These are phyloP conservation scores for Silybum marianum DNA, from an alignment of 129 eudicot genomes.

Conservation along the genomic window DNA sequence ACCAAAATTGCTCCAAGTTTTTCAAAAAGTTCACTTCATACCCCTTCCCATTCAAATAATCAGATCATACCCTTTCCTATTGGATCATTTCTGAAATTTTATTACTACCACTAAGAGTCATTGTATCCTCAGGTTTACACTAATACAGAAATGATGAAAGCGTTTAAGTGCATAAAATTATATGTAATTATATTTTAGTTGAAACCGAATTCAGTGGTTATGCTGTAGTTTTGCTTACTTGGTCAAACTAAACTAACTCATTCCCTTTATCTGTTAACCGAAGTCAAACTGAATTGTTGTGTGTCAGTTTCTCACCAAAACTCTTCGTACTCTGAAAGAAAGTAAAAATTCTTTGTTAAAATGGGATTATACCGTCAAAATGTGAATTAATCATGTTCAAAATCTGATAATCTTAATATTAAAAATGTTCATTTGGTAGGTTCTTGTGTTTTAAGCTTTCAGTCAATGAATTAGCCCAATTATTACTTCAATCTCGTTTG, in stretches of 20 bases:
- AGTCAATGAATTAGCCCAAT: not conserved
- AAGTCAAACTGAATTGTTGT: not conserved
- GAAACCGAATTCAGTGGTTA: not conserved
- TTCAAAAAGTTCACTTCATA: not conserved
- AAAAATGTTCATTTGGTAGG: constrained; percentile 2
- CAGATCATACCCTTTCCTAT: constrained; percentile 13
- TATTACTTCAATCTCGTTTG: not conserved
- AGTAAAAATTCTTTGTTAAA: not conserved
- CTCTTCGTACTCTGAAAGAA: not conserved
- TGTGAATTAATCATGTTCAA: constrained; percentile 17
- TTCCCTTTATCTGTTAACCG: not conserved
- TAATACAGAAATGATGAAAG: not conserved
- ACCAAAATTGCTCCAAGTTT: not conserved
- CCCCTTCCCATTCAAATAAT: not conserved
- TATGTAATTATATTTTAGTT: too few species aligned
- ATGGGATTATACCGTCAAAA: not conserved
- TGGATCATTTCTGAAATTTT: not conserved
- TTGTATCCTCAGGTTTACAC: not conserved
- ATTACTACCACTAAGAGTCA: not conserved
- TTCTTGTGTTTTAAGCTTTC: not conserved
- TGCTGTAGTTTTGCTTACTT: not conserved
- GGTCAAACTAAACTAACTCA: not conserved
- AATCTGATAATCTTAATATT: constrained; percentile 3
- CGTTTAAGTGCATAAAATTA: constrained; percentile 10
- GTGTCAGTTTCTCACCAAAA: not conserved